Evolutionary conservation across 1,284 basidiomycete species (phyloP).

Genomic region (Melampsora abietis-canadensis): DNA sequence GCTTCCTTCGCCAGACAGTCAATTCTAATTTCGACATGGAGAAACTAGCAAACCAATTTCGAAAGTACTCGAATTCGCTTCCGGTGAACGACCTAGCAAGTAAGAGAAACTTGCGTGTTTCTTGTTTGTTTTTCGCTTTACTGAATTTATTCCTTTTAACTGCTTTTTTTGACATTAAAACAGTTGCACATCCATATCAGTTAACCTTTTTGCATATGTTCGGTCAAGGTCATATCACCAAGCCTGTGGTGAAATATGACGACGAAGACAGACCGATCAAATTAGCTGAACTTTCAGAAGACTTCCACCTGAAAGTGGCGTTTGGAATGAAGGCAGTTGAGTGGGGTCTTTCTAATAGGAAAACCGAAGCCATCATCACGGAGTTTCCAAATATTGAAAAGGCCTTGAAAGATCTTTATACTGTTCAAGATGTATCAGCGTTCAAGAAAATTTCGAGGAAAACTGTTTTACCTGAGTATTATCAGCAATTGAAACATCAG

Average conservation of each 20-base stretch:
- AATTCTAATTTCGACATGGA: too few species aligned
- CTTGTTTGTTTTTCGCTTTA: too few species aligned
- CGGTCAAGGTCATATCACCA: background rate
- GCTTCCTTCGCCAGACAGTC: too few species aligned
- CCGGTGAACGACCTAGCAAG: too few species aligned
- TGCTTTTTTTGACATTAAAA: background rate
- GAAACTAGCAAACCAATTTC: too few species aligned
- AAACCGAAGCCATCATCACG: background rate
- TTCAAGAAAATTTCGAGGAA: background rate
- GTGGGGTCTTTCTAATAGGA: background rate
- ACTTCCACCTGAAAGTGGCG: background rate
- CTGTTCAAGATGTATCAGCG: background rate
- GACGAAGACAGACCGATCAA: too few species aligned
- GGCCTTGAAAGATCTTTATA: background rate
- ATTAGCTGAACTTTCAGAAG: too few species aligned
- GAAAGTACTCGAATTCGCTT: too few species aligned
- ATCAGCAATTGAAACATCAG: background rate
- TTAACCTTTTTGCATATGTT: background rate
- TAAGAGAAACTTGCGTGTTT: too few species aligned
- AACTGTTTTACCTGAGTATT: background rate
- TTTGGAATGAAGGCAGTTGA: background rate
- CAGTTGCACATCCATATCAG: background rate
- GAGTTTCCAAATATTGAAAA: background rate
- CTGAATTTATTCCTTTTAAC: background rate
- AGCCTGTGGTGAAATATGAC: background rate